These are phyloP conservation scores for Aspergillus puulaauensis DNA, from an alignment of 2,329 filamentous ascomycete species.

Conservation along the genomic window DNA sequence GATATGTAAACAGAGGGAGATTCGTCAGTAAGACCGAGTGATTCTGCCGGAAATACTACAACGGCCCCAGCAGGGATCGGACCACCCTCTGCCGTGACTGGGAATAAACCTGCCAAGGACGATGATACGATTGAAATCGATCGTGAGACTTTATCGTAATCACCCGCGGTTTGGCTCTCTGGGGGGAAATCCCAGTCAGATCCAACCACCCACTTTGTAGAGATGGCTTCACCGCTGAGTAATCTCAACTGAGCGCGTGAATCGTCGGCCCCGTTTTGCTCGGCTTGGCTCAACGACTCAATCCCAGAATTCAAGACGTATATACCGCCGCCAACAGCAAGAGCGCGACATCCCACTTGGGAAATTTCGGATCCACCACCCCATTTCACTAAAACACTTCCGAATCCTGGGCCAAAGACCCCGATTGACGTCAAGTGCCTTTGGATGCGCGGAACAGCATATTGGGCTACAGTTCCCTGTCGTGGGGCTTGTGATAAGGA, in stretches of 20 bases:
- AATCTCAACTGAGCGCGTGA: constrained; percentile 31
- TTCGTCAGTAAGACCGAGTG: constrained; percentile 29
- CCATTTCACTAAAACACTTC: constrained; percentile 88
- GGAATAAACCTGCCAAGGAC: constrained; percentile 66
- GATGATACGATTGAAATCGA: constrained; percentile 70
- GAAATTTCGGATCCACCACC: constrained; percentile 84
- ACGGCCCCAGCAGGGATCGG: constrained; percentile 69
- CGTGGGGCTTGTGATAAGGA: constrained; percentile 67
- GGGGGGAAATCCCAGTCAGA: constrained; percentile 38
- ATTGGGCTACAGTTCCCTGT: constrained; percentile 59
- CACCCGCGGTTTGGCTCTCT: constrained; percentile 18
- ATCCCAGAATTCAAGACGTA: constrained; percentile 81
- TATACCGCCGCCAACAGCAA: constrained; percentile 84
- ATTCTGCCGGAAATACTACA: constrained; percentile 38
- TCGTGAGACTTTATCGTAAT: constrained; percentile 51
- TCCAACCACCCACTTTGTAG: constrained; percentile 38
- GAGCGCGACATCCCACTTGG: constrained; percentile 86
- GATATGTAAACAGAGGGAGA: constrained; percentile 58
- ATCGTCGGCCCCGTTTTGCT: constrained; percentile 17
- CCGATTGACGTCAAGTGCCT: constrained; percentile 85
- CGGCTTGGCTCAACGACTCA: constrained; percentile 29
- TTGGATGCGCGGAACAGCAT: constrained; percentile 71
- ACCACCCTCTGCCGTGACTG: constrained; percentile 69
- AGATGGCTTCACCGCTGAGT: constrained; percentile 38
- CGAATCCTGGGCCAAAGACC: constrained; percentile 83